Base-by-base conservation (phyloP, 768 basidiomycete genomes). In the Candolleomyces efflorescens region DNA sequence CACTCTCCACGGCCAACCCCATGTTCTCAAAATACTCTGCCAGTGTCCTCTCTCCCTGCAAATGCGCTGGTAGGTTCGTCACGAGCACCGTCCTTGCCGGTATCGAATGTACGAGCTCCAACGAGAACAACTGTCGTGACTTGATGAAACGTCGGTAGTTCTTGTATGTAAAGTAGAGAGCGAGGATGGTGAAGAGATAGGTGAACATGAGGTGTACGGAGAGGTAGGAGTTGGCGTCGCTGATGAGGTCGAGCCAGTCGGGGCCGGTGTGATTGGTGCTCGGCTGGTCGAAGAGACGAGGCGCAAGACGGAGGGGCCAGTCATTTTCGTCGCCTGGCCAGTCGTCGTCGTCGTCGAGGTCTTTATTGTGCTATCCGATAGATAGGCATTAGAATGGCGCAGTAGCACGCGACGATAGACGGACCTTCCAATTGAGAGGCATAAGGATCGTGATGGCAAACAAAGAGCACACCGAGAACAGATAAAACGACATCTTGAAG, bases 1-100 rank as follows among this genome's bases (percentile, higher is more conserved):
- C 93, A 67, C 93, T 95, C 76, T 99, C 96, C 1, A 99, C 95
- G 32, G 79, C 82, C 61, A 95, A 74, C 7, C 82, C 82, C 83
- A 98, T 85, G 63, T 86, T 83, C 71, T 98, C 96, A 68, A 97
- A 98, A 69, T 97, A 97, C 61, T 94, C 92, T 0, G 94, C 92
- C 17, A 98, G 77, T 0, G 90, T 80, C 10, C 87, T 83, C 67
- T 98, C 96, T 9, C 87, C 85, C 63, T 87, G 87, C 2, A 98
- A 78, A 61, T 95, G 89, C n/a, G 74, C 73, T 0, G 97, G 97
- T 3, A 98, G 79, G 51, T 84, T 81, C 17, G 90, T 88, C 41
- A 97, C 83, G 73, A 98, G 82, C 26, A 98, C 90, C 0, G 97
- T 98, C 22, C 96, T 86, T 0, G 94, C 93, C 0, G 95, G 88